These are phyloP conservation scores for Cercospora zeina DNA, from an alignment of 2,329 filamentous ascomycete genomes.

Conservation along the genomic window DNA sequence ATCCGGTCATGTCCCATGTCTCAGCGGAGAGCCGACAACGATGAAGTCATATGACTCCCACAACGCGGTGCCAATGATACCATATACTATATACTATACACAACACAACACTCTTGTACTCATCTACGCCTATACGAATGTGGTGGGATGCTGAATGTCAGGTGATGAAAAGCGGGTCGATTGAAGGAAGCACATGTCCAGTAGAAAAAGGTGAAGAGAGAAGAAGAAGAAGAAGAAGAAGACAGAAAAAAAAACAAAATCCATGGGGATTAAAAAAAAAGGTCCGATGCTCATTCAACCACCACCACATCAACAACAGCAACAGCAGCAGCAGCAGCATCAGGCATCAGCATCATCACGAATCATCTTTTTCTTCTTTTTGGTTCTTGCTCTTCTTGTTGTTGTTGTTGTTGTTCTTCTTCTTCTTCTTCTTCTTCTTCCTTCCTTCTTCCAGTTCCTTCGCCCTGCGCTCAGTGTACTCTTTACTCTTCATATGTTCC, in stretches of 20 bases:
- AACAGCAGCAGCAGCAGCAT: no score
- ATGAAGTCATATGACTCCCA: neutral
- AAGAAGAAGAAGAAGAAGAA: neutral
- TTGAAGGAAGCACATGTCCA: neutral
- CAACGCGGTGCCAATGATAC: no score
- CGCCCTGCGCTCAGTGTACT: neutral
- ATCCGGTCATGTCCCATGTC: neutral
- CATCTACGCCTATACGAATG: slow-evolving; percentile 4
- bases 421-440: neutral
- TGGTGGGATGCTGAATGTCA: neutral
- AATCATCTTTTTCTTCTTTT: neutral
- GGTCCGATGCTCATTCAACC: neutral
- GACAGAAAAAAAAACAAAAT: neutral
- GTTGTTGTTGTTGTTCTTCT: neutral
- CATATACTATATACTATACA: slow-evolving; percentile 3
- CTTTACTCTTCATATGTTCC: neutral
- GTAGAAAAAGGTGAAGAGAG: neutral
- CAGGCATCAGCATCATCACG: neutral
- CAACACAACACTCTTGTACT: neutral
- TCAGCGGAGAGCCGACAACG: neutral
- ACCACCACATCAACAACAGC: no score
- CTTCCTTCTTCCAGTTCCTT: neutral
- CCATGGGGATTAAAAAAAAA: neutral
- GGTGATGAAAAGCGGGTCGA: neutral
- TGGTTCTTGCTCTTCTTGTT: neutral